Base-by-base conservation (phyloP, 805 yeast genomes). In the Metschnikowia matae region DNA sequence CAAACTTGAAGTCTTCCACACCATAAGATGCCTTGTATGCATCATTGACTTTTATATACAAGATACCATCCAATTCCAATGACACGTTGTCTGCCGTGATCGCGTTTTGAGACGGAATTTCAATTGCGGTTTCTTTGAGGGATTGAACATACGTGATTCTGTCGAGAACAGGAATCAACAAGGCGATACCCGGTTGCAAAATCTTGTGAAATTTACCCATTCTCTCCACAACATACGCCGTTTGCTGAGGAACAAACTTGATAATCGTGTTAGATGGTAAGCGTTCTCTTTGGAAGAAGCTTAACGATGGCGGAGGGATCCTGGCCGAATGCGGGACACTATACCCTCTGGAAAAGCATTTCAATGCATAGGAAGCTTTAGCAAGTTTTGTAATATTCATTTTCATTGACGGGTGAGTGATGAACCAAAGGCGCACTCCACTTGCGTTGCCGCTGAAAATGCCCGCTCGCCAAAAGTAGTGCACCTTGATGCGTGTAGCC, bases 171-270 rank as follows among this genome's bases (percentile, higher is more conserved):
- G 96, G 96, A 8, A 86, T 52, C 57, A 88, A 68, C 29, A 88
- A 65, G 1, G 94, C 89, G 35, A 87, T 70, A 13, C 96, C 96
- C 0, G 96, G 96, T 37, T 81, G 77, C 52, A 89, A 74, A 36
- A 72, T 68, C 14, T 77, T 68, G 64, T 83, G 78, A 72, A 87
- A 88, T 63, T 85, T 85, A 32, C 96, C 96, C 96, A 88, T 88
- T 54, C 96, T 74, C 67, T 88, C 96, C 17, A 88, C 96, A 17
- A 88, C 81, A 90, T 94, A 88, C 2, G 96, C 96, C 18, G 88
- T 84, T 67, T 88, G 95, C 65, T 89, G 96, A 1, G 96, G 96
- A 14, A 88, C 96, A 64, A 88, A 88, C 58, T 87, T 74, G 37
- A 87, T 67, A 4, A 86, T 66, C 2, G 94, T 87, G 66, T 87